Evolutionary conservation across 129 eudicot genomes (phyloP), one percentile per base, ranked within the genome.

Genomic region (Lactuca saligna): DNA sequence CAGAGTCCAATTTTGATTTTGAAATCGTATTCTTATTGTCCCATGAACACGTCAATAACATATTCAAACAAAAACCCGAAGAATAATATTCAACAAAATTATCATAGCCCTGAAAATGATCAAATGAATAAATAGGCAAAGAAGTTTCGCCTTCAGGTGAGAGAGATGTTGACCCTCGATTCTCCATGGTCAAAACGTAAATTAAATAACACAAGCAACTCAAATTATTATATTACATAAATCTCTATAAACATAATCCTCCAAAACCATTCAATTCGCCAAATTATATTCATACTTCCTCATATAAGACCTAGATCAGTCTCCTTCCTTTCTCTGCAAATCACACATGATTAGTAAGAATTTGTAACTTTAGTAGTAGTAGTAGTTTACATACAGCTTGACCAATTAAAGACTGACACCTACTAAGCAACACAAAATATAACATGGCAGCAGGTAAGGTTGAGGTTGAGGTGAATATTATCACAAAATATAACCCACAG

Each of bases 141-240:
- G 72, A 65, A 74, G 65, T 74, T 57, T 56, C 79, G 66, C 79
- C 79, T 74, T 74, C 79, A 73, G 77, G 54, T 57, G 79, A 46
- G 54, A 33, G 59, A 66, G 46, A 48, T 35, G 34, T 57, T 75
- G 79, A 66, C 54, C 67, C 17, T 9, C 35, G 78, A 65, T 65
- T 64, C n/a, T 74, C 59, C 78, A 74, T 74, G 78, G 66, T 64
- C 50, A 66, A 65, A 50, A 67, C 49, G 66, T 61, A 38, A 39
- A 61, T 37, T 15, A 37, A 61, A 60, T 42, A 25, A 15, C 42
- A 58, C 10, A 59, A 35, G 25, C 68, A 41, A 8, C 46, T 0
- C 51, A 61, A 49, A 59, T 32, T 60, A 65, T 54, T 73, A 64
- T 33, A 54, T 54, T 6, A 39, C 50, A 63, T 34, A 73, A 41